Base-by-base conservation (phyloP, 2,329 filamentous ascomycete genomes). In the Penicillium janthinellum region DNA sequence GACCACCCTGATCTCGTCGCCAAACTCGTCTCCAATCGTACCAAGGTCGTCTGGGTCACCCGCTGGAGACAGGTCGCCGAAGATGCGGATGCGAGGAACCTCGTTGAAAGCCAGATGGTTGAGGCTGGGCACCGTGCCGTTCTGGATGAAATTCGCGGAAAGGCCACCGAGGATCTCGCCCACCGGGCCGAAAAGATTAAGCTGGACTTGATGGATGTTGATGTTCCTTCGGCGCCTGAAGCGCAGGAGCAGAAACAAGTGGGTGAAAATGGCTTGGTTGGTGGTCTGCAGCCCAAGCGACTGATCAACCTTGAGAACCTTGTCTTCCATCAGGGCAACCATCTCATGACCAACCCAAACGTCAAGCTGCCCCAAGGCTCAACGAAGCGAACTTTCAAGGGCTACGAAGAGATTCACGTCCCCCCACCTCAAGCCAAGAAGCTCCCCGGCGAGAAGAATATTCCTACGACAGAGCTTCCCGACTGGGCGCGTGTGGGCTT, bases 271-370 rank as follows among this genome's bases (percentile, higher is more conserved):
- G 85, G 86, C 54, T 80, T 96, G 20, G 84, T 92, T 35, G 91
- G 93, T 56, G 92, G 92, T 14, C 82, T 99, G 39, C 90, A 95
- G 70, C 95, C 96, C 2, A 88, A 88, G 67, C 91, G 91, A 72
- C 80, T 92, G 47, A 92, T 99, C 74, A 98, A 98, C 73, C 82
- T 99, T 54, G 94, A 99, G 59, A 98, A 98, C 70, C 86, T 99
- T 37, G 86, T 97, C 41, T 99, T 99, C 73, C 95, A 98, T 68
- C 94, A 98, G 77, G 95, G 95, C 55, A 99, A 98, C 71, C 95
- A 99, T 80, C 84, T 99, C 45, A 99, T 98, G 94, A 98, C 95
- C n/a, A 99, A 99, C 70, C 90, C 92, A 6, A 97, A 92, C 73
- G 95, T 99, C 49, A 90, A 90, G 64, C 83, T 99, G 20, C 95